Conservation (phyloP, 2,329 filamentous ascomycete species). For the Aureobasidium sp. region DNA sequence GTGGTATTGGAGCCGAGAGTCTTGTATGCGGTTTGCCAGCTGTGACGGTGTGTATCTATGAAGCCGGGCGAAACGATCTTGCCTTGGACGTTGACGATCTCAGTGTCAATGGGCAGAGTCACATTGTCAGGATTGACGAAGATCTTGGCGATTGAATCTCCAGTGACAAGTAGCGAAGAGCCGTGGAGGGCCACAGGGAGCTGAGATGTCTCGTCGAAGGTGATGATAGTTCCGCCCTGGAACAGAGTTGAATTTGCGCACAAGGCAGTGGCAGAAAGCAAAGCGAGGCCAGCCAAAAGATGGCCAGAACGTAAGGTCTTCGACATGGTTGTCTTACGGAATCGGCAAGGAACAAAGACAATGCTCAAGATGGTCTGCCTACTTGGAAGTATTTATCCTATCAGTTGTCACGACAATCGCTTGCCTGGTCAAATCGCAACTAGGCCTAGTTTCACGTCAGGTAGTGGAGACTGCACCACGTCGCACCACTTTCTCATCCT, state of each 20-base stretch:
- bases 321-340: background rate
- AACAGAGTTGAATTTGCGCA: background rate
- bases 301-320: background rate
- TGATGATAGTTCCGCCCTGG: conserved; percentile 9
- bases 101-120: background rate
- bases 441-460: background rate
- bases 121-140: background rate
- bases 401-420: background rate
- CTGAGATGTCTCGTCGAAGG: conserved; percentile 7
- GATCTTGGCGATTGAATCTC: background rate
- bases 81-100: conserved; percentile 32
- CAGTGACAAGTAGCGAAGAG: conserved; percentile 2
- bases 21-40: conserved; percentile 49
- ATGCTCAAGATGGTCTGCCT: background rate
- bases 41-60: conserved; percentile 37
- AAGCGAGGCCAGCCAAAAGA: background rate
- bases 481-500: background rate
- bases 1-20: conserved; percentile 45
- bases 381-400: background rate
- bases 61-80: conserved; percentile 32
- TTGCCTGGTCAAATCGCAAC: background rate
- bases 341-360: too few relatives aligned
- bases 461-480: background rate
- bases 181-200: background rate
- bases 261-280: background rate